Conservation (phyloP, 2,329 filamentous ascomycete genomes). For the Aspergillus proliferans region DNA sequence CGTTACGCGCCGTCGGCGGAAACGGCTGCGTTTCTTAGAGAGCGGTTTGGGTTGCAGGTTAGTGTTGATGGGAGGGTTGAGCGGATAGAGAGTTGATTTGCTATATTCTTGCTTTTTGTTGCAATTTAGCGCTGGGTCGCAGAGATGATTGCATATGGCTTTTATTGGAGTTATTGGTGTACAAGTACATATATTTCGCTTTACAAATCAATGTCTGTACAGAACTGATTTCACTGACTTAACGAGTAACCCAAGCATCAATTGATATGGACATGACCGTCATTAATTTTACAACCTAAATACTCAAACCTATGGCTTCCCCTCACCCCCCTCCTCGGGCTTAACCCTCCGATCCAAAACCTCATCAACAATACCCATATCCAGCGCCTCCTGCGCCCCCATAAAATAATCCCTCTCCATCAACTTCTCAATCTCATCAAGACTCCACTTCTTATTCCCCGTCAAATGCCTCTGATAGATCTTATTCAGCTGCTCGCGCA, state of each 20-base stretch:
- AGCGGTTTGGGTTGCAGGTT: slow-evolving; percentile 34
- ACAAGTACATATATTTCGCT: neutral
- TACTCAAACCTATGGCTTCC: slow-evolving; percentile 12
- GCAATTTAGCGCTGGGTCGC: neutral
- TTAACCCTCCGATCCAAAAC: slow-evolving; percentile 55
- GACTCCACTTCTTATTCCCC: slow-evolving; percentile 55
- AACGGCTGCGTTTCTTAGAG: slow-evolving; percentile 31
- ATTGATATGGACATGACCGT: neutral
- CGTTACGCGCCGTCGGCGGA: slow-evolving; percentile 26
- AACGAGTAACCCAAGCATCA: too few relatives aligned
- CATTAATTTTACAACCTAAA: slow-evolving; percentile 6
- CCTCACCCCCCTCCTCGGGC: slow-evolving; percentile 18
- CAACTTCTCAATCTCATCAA: slow-evolving; percentile 82
- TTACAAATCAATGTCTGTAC: neutral
- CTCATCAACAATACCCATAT: slow-evolving; percentile 87
- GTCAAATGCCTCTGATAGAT: slow-evolving; percentile 88
- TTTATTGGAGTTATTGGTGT: neutral
- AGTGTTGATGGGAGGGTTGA: slow-evolving; percentile 29
- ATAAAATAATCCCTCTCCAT: slow-evolving; percentile 98
- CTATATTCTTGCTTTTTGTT: neutral
- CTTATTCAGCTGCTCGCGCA: slow-evolving; percentile 77
- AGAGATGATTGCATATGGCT: neutral
- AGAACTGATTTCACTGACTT: neutral
- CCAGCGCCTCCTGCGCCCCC: slow-evolving; percentile 78
- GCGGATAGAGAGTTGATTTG: slow-evolving; percentile 19